Percentiles rank a stretch among this genome's conserved stretches.
phyloP scores from a whole-genome alignment of 306 rosid genomes.

The Cucumis melo region DNA sequence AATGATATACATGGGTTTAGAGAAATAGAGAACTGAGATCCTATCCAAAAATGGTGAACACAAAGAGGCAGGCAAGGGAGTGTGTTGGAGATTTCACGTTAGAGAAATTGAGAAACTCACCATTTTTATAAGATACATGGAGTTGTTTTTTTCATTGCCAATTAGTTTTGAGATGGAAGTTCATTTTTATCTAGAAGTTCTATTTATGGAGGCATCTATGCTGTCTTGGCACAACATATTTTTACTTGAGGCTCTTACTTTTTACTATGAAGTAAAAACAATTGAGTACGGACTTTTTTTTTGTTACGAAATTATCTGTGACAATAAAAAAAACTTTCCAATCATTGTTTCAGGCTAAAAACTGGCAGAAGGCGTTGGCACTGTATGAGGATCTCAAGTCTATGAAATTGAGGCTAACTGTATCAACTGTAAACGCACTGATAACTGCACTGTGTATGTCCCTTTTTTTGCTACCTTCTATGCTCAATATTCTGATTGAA shows the following conservation, averaged over 20 bases:
- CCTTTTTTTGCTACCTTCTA: not conserved
- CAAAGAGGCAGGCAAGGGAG: too few relatives aligned
- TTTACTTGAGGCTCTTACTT: not conserved
- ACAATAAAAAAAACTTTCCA: slow-evolving; percentile 12
- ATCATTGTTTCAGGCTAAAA: slow-evolving; percentile 55
- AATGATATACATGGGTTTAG: too few relatives aligned
- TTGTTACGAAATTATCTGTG: slow-evolving; percentile 8
- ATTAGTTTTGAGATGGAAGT: too few relatives aligned
- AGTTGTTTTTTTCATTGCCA: too few relatives aligned
- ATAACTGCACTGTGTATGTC: slow-evolving; percentile 89
- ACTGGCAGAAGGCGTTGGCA: slow-evolving; percentile 79
- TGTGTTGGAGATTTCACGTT: too few relatives aligned
- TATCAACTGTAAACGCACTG: slow-evolving; percentile 84
- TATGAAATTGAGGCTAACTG: slow-evolving; percentile 38
- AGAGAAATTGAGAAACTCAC: too few relatives aligned
- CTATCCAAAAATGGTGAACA: too few relatives aligned
- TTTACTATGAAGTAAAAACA: not conserved
- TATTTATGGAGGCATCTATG: not conserved
- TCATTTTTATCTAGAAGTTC: too few relatives aligned
- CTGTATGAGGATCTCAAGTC: slow-evolving; percentile 69
- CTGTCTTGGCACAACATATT: not conserved
- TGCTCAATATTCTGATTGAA: not conserved
- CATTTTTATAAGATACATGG: too few relatives aligned
- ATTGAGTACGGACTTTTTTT: not conserved
- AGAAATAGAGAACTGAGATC: too few relatives aligned